A percentile compares a stretch with the other conserved stretches of the same genome.
Evolutionary conservation across 2,329 filamentous ascomycete genomes (phyloP).

Genomic region (Neofusicoccum kwambonambiense): DNA sequence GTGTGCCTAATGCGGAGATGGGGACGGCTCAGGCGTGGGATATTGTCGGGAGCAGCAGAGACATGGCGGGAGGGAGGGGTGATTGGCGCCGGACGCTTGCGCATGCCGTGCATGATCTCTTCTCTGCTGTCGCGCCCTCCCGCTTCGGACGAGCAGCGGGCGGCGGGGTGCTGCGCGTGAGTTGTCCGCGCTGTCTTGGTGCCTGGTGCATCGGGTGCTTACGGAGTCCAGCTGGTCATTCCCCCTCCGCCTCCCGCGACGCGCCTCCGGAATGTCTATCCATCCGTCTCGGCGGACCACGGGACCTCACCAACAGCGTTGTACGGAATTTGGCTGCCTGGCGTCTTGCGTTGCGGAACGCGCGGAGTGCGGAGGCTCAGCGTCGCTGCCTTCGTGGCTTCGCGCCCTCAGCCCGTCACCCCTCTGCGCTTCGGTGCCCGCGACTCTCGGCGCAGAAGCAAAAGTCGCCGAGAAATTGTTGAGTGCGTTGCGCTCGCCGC

Average conservation of each 20-base stretch:
- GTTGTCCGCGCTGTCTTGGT: background rate
- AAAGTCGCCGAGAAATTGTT: background rate
- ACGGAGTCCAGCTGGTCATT: background rate
- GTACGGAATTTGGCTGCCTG: constrained; percentile 4
- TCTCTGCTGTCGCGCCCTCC: background rate
- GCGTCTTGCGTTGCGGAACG: background rate
- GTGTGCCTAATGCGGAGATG: background rate
- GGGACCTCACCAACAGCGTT: background rate
- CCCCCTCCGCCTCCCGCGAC: no score
- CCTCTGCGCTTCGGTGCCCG: background rate
- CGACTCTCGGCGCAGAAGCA: background rate
- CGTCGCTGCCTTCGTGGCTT: background rate
- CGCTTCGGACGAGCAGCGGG: background rate
- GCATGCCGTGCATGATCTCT: constrained; percentile 10
- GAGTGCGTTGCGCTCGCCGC: background rate
- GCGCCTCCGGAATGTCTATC: background rate
- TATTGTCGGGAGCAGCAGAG: background rate
- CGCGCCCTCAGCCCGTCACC: background rate
- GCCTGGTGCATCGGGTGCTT: background rate
- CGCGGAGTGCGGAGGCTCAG: constrained; percentile 7
- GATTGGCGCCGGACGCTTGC: background rate
- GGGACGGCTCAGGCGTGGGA: background rate
- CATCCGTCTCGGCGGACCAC: background rate
- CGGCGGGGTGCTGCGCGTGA: background rate
- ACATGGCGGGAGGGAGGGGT: background rate